phyloP scores from a whole-genome alignment of 176 grass and related monocot species.

The Neostapfia colusana region DNA sequence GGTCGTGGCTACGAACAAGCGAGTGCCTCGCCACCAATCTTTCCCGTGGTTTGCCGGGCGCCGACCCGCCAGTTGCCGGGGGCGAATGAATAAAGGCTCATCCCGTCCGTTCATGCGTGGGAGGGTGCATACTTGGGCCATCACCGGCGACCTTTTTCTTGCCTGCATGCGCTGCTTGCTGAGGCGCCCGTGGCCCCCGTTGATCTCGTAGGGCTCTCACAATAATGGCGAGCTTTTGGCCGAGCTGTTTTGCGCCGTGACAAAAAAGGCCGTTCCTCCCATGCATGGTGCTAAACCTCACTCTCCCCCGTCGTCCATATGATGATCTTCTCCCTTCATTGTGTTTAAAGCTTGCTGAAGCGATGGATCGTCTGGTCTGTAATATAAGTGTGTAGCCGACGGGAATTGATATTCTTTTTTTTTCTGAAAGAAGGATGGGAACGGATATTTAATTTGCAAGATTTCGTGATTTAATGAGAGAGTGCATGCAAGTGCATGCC shows the following conservation, averaged over 20 bases:
- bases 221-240: slow-evolving; percentile 36
- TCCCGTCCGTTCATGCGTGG: too few species aligned
- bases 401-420: not conserved
- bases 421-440: not conserved
- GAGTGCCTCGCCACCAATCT: slow-evolving; percentile 36
- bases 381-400: not conserved
- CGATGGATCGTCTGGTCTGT: not conserved
- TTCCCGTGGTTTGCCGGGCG: slow-evolving; percentile 37
- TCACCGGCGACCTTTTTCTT: slow-evolving; percentile 40
- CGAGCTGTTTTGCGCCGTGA: slow-evolving; percentile 18
- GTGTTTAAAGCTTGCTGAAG: not conserved
- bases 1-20: slow-evolving; percentile 36
- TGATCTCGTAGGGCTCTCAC: slow-evolving; percentile 19
- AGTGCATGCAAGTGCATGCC: not conserved
- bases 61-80: slow-evolving; percentile 12
- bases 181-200: slow-evolving; percentile 43
- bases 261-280: slow-evolving; percentile 42
- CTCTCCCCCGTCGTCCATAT: not conserved
- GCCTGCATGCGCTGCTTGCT: slow-evolving; percentile 13
- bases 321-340: not conserved
- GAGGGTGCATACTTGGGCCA: slow-evolving; percentile 20
- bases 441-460: not conserved
- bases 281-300: slow-evolving; percentile 32
- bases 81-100: slow-evolving; percentile 19
- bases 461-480: not conserved